Conservation (phyloP, 805 yeast genomes). For the Cyberlindnera mycetangii region DNA sequence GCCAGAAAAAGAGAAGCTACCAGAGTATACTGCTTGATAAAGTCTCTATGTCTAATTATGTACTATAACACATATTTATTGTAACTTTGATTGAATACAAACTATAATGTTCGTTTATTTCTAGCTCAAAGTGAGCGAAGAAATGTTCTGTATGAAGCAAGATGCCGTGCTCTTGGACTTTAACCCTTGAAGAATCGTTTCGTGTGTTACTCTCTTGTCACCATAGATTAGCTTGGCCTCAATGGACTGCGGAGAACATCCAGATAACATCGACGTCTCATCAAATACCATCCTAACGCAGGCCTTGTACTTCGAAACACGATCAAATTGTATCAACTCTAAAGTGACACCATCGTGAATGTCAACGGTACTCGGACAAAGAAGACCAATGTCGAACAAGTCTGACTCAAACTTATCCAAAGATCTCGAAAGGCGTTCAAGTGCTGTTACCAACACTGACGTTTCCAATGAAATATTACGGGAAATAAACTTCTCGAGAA, state of each 20-base stretch:
- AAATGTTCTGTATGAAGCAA: slow-evolving; percentile 8
- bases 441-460: slow-evolving; percentile 4
- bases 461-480: slow-evolving; percentile 1
- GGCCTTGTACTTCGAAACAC: slow-evolving; percentile 18
- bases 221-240: slow-evolving; percentile 20
- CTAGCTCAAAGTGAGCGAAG: neutral
- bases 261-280: slow-evolving; percentile 12
- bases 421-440: slow-evolving; percentile 3
- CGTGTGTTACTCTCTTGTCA: slow-evolving; percentile 2
- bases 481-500: slow-evolving; percentile 11
- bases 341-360: slow-evolving; percentile 11
- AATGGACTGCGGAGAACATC: slow-evolving; percentile 1
- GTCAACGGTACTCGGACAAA: slow-evolving; percentile 13
- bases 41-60: too few relatives aligned
- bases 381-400: slow-evolving; percentile 18
- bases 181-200: slow-evolving; percentile 13
- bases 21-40: slow-evolving; percentile 1
- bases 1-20: slow-evolving; percentile 1
- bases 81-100: neutral
- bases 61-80: neutral
- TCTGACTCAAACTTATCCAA: slow-evolving; percentile 16
- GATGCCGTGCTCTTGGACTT: slow-evolving; percentile 7
- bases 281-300: slow-evolving; percentile 10
- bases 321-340: slow-evolving; percentile 19
- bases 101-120: neutral